Base-by-base conservation (phyloP, 768 basidiomycete genomes). In the Melanogaster broomeanus region DNA sequence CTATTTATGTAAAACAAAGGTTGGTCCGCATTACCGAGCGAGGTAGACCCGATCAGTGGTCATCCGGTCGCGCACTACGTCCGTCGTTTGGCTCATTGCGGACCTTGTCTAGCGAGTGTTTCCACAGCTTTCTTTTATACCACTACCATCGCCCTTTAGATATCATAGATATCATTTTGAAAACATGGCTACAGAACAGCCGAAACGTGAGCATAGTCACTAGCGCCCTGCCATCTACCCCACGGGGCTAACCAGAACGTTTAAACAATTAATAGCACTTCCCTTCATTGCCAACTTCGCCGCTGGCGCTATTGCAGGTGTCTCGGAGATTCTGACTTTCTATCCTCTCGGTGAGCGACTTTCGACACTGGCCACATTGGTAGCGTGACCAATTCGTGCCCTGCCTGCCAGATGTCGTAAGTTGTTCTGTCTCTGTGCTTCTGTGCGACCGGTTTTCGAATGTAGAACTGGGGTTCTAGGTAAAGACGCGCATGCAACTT, bases 401-500 rank as follows among this genome's bases (percentile, higher is more conserved):
- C 12, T 6, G 10, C 45, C 22, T 45, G 11, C 33, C 45, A 88
- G 93, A 96, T 90, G 93, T 96, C 63, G 90, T 93, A 72, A 62
- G 90, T 83, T 24, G 42, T 44, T 19, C 27, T 42, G 18, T 15
- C 22, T 39, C 24, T 31, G 27, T 25, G 25, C 16, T 25, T 9
- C 9, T 6, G 4, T 51, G 11, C 12, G 7, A 49, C 27, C 24
- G 42, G 39, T 38, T 46, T 41, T 45, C 33, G 48, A 38, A 39
- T 7, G 24, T 13, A 19, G 37, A 52, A 45, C 56, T 37, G 50
- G 53, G 16, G 51, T 56, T 39, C 39, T 64, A 93, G 90, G 93
- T 98, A 66, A 98, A 99, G 75, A 99, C 97, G 19, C 90, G 97
- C 24, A 95, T 98, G 85, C 97, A 99, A 68, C 78, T 99, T n/a